phyloP scores from a whole-genome alignment of 768 basidiomycete genomes.

The Russula emetica region DNA sequence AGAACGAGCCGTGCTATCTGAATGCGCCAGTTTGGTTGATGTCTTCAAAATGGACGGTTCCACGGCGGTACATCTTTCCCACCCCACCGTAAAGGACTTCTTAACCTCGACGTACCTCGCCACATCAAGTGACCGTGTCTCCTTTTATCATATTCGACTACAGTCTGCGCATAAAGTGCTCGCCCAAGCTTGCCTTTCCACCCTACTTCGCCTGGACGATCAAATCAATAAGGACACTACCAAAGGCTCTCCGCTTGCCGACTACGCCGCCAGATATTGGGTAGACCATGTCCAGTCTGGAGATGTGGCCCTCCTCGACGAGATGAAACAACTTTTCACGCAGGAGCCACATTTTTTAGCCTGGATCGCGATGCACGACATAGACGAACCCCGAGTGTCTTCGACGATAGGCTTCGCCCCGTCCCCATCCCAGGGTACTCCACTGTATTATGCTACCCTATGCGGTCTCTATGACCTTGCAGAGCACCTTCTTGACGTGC shows the following conservation, averaged over 20 bases:
- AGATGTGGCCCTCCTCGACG: too few species aligned
- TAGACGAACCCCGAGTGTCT: background rate
- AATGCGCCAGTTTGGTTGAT: background rate
- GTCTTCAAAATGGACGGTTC: background rate
- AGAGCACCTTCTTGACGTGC: background rate
- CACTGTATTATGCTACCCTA: background rate
- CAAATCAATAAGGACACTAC: too few species aligned
- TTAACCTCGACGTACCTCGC: background rate
- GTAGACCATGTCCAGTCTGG: background rate
- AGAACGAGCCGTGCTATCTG: background rate
- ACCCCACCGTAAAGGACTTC: background rate
- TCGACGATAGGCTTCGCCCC: too few species aligned
- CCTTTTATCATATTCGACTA: background rate
- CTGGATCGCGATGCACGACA: background rate
- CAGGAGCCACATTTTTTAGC: background rate
- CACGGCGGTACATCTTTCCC: background rate
- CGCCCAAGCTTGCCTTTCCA: background rate
- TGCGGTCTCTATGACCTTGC: background rate
- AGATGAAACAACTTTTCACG: background rate
- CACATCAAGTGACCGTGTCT: background rate
- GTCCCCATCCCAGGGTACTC: too few species aligned
- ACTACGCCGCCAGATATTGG: background rate
- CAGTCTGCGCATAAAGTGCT: background rate
- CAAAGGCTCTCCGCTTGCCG: background rate
- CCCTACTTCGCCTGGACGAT: background rate